Percentiles rank a stretch among this genome's conserved stretches.
These are phyloP conservation scores for Apiotrichum brassicae DNA, from an alignment of 1,284 basidiomycete species.

Conservation along the genomic window DNA sequence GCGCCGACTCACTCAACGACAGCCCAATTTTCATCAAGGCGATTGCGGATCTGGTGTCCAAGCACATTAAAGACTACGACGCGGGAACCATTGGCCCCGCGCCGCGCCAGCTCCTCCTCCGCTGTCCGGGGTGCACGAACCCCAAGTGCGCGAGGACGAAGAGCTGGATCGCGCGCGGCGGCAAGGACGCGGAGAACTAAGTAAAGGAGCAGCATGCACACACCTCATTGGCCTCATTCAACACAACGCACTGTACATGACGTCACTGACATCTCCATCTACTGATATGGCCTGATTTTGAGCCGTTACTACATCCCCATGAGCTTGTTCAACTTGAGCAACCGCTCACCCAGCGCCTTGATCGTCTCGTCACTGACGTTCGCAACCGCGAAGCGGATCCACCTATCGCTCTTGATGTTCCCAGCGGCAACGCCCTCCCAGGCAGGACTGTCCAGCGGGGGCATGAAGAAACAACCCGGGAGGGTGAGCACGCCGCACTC, in stretches of 20 bases:
- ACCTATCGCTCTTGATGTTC: conserved; percentile 25
- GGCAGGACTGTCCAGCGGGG: conserved; percentile 34
- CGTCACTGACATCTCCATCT: too few relatives aligned
- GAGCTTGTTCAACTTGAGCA: conserved; percentile 50
- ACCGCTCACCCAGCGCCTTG: conserved; percentile 55
- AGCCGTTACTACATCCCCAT: conserved; percentile 9
- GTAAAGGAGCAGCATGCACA: not conserved
- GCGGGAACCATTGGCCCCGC: conserved; percentile 53
- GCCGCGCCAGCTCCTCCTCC: conserved; percentile 72
- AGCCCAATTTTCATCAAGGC: conserved; percentile 98
- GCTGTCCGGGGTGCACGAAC: conserved; percentile 92
- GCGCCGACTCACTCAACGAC: conserved; percentile 94
- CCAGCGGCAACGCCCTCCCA: conserved; percentile 30
- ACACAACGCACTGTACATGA: too few relatives aligned
- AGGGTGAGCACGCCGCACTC: conserved; percentile 62
- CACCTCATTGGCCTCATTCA: too few relatives aligned
- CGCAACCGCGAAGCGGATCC: conserved; percentile 62
- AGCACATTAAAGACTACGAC: conserved; percentile 65
- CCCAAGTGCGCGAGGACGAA: conserved; percentile 81
- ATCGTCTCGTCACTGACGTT: conserved; percentile 66
- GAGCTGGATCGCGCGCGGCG: conserved; percentile 62
- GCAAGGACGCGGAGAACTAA: conserved; percentile 33
- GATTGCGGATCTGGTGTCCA: conserved; percentile 82
- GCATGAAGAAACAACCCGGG: conserved; percentile 63
- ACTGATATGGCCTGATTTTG: too few relatives aligned